A percentile compares a stretch with the other conserved stretches of the same genome.
Evolutionary conservation across 352 stramenopile genomes (phyloP).

Genomic region (Paralagenidium karlingii): DNA sequence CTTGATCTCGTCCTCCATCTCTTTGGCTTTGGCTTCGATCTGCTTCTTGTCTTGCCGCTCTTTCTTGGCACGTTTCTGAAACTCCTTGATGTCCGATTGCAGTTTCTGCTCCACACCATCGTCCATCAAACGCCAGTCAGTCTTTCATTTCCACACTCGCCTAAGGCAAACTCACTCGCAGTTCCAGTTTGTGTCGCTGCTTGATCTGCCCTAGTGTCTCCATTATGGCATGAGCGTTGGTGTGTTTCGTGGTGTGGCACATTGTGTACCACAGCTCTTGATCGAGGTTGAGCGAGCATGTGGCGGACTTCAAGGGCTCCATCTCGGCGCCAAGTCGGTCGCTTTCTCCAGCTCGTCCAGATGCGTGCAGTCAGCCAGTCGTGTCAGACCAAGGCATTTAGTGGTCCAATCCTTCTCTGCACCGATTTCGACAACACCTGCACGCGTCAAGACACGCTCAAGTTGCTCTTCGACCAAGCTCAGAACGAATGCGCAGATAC

Average conservation of each 20-base stretch:
- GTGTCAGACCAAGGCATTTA: neutral
- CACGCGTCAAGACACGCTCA: conserved; percentile 37
- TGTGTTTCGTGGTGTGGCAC: neutral
- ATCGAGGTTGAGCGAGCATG: neutral
- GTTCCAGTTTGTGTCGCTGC: conserved; percentile 79
- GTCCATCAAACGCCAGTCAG: no score
- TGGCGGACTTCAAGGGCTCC: neutral
- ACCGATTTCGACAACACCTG: conserved; percentile 69
- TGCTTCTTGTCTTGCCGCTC: conserved; percentile 70
- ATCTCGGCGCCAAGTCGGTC: neutral
- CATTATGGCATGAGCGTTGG: conserved; percentile 15
- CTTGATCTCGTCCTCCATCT: conserved; percentile 46
- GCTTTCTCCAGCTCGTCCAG: neutral
- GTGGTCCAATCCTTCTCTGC: conserved; percentile 19
- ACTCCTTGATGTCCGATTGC: conserved; percentile 63
- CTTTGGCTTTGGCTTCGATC: conserved; percentile 30
- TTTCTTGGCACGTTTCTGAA: conserved; percentile 82
- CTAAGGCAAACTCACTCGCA: conserved; percentile 30
- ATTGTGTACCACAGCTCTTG: neutral
- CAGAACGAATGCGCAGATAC: neutral
- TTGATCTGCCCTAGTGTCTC: conserved; percentile 74
- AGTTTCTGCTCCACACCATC: conserved; percentile 27
- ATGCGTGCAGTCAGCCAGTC: neutral
- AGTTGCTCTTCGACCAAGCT: conserved; percentile 24
- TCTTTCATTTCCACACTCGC: no score